Conservation (phyloP, 495 filamentous ascomycete genomes). For the Jackrogersella multiformis region DNA sequence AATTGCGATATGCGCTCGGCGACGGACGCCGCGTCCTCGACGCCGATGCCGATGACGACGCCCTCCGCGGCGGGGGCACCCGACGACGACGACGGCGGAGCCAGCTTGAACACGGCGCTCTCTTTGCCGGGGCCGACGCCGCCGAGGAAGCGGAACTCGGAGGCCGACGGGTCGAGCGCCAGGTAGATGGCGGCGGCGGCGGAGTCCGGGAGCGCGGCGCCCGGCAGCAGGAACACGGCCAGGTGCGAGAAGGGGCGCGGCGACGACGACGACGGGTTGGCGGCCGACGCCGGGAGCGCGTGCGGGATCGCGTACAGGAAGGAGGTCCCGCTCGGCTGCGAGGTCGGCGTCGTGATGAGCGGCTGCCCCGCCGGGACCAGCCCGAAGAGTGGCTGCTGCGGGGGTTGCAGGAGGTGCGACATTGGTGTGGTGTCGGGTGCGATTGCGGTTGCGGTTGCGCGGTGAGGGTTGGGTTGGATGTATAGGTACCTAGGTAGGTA, state of each 20-base stretch:
- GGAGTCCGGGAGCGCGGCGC: conserved; percentile 72
- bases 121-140: conserved; percentile 89
- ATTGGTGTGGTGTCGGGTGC: neutral
- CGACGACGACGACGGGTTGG: conserved; percentile 34
- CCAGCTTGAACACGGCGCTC: conserved; percentile 83
- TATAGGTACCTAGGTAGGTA: conserved; percentile 5
- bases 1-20: conserved; percentile 70
- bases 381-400: conserved; percentile 55
- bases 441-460: neutral
- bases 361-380: conserved; percentile 62
- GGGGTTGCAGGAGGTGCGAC: conserved; percentile 5
- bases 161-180: conserved; percentile 55
- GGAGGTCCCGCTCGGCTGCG: conserved; percentile 48
- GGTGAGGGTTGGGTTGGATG: neutral
- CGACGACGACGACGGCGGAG: too few species aligned
- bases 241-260: conserved; percentile 82
- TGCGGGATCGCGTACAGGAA: conserved; percentile 58
- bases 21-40: conserved; percentile 81
- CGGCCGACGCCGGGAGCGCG: conserved; percentile 13
- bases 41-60: conserved; percentile 79
- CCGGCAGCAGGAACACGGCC: conserved; percentile 89
- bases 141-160: conserved; percentile 82
- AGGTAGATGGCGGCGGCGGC: conserved; percentile 91
- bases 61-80: conserved; percentile 34
- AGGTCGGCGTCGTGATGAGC: conserved; percentile 54